Evolutionary conservation across 345 rosid species (phyloP).

Genomic region (Salix dunnii): DNA sequence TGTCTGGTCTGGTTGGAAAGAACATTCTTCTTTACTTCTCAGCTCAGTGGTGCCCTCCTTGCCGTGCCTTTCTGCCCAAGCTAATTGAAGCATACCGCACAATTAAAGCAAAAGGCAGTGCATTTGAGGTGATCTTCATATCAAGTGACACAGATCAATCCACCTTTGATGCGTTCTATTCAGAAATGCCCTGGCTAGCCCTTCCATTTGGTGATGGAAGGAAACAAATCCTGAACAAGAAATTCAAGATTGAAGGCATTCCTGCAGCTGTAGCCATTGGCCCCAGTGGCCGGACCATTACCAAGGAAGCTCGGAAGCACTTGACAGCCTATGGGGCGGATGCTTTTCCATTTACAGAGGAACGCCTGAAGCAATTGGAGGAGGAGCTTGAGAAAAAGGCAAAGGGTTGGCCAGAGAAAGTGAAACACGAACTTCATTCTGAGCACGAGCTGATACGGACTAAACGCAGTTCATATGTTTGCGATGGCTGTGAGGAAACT

Average conservation of each 20-base stretch:
- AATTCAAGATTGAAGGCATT: slow-evolving; percentile 56
- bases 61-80: slow-evolving; percentile 57
- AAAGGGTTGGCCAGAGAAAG: slow-evolving; percentile 17
- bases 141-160: slow-evolving; percentile 57
- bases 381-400: slow-evolving; percentile 10
- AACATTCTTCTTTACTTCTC: slow-evolving; percentile 67
- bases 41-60: slow-evolving; percentile 66
- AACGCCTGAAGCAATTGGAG: slow-evolving; percentile 44
- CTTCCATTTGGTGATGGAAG: slow-evolving; percentile 65
- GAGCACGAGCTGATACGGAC: slow-evolving; percentile 10
- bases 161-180: slow-evolving; percentile 33
- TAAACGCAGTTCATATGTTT: neutral
- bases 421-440: slow-evolving; percentile 6
- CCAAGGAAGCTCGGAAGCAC: slow-evolving; percentile 43
- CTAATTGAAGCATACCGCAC: slow-evolving; percentile 54
- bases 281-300: slow-evolving; percentile 46
- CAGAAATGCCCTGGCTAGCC: slow-evolving; percentile 71
- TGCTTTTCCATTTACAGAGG: slow-evolving; percentile 67
- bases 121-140: slow-evolving; percentile 52
- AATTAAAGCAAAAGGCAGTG: slow-evolving; percentile 47
- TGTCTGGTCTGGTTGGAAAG: slow-evolving; percentile 61
- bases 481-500: neutral
- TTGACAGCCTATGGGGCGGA: slow-evolving; percentile 40
- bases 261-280: slow-evolving; percentile 54
- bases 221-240: slow-evolving; percentile 25